Conservation (phyloP, 345 rosid species). For the Eucalyptus erythrocorys region DNA sequence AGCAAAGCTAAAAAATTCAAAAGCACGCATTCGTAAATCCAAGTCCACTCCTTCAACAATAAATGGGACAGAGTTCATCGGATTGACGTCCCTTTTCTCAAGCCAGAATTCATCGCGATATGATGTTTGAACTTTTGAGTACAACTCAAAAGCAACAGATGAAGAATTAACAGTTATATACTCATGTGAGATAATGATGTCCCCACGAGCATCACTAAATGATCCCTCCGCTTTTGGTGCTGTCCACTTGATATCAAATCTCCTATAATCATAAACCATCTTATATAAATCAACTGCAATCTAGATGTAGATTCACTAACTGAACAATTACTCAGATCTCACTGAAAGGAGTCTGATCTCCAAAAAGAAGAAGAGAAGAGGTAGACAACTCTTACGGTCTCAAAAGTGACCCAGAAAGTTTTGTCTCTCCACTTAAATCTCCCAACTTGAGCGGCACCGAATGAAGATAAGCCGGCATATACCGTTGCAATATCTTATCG, state of each 20-base stretch:
- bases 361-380: background rate
- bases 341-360: background rate
- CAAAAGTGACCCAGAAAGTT: constrained; percentile 87
- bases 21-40: constrained; percentile 92
- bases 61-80: constrained; percentile 41
- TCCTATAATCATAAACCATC: constrained; percentile 33
- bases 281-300: background rate
- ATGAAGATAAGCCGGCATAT: constrained; percentile 59
- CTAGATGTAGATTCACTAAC: background rate
- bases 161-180: constrained; percentile 70
- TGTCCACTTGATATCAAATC: constrained; percentile 92
- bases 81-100: constrained; percentile 23
- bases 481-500: constrained; percentile 72
- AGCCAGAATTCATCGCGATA: constrained; percentile 52
- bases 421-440: constrained; percentile 88
- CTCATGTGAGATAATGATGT: constrained; percentile 85
- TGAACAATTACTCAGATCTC: background rate
- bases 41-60: constrained; percentile 82
- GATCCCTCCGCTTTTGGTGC: constrained; percentile 99
- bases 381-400: constrained; percentile 58
- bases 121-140: constrained; percentile 63
- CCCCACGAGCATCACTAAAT: constrained; percentile 94
- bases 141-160: constrained; percentile 79
- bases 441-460: constrained; percentile 65
- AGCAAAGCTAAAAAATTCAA: constrained; percentile 86